A percentile compares a stretch with the other conserved stretches of the same genome.
phyloP scores from a whole-genome alignment of 306 rosid genomes.

The Corylus americana region DNA sequence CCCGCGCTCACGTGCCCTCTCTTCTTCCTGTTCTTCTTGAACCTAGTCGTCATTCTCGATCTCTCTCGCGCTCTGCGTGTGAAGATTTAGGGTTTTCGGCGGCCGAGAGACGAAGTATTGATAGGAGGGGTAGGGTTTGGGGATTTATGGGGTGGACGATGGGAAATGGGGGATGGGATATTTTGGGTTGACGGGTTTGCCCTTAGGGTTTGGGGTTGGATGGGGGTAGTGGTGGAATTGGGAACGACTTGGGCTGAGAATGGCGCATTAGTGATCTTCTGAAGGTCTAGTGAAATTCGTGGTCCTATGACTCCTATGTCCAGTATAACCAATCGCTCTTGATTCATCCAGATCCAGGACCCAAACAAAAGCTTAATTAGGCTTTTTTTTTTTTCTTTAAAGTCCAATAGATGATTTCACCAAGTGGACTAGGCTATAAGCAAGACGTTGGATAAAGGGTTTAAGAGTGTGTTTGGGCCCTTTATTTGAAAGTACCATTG shows the following conservation, averaged over 20 bases:
- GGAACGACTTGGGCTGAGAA: background rate
- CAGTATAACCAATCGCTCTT: background rate
- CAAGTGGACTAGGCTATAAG: too few species aligned
- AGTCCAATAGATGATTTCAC: too few species aligned
- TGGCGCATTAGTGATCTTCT: background rate
- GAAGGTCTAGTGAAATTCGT: background rate
- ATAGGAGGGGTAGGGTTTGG: constrained; percentile 22
- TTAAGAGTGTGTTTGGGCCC: too few species aligned
- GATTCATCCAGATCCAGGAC: background rate
- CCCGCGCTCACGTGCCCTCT: constrained; percentile 92
- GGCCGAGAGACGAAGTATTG: constrained; percentile 20
- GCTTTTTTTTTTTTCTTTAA: too few species aligned
- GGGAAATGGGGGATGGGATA: background rate
- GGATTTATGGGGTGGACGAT: constrained; percentile 24
- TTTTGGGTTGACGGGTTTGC: constrained; percentile 19
- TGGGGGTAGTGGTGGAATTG: constrained; percentile 17
- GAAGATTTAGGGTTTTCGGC: constrained; percentile 36
- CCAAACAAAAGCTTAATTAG: background rate
- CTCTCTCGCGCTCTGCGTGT: constrained; percentile 3
- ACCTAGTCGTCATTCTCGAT: constrained; percentile 68
- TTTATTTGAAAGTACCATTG: too few species aligned
- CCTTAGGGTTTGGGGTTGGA: constrained; percentile 35
- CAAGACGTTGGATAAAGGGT: too few species aligned
- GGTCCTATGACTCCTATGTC: background rate
- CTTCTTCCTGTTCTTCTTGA: constrained; percentile 96